Evolutionary conservation across 2,329 filamentous ascomycete species (phyloP).

Genomic region (Diaporthe vaccinii): DNA sequence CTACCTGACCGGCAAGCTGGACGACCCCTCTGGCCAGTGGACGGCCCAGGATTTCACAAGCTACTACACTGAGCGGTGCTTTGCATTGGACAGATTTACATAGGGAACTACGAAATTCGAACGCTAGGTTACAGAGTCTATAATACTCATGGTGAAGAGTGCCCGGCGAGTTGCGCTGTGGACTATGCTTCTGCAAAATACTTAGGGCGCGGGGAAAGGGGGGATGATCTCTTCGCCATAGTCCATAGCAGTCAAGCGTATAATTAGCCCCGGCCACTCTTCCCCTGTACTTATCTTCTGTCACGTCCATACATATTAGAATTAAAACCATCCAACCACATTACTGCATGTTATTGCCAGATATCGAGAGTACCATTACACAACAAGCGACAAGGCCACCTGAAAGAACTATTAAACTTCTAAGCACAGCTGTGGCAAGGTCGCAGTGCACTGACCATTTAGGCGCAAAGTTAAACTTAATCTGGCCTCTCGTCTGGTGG

Average conservation of each 20-base stretch:
- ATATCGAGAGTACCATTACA: neutral
- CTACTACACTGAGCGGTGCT: slow-evolving; percentile 43
- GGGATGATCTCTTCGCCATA: neutral
- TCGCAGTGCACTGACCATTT: neutral
- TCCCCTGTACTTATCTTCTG: neutral
- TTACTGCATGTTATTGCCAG: neutral
- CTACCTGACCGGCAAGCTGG: slow-evolving; percentile 38
- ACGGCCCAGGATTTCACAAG: slow-evolving; percentile 42
- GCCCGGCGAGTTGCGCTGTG: neutral
- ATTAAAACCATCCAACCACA: neutral
- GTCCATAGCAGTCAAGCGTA: neutral
- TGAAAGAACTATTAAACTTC: too few relatives aligned
- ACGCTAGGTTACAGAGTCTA: neutral
- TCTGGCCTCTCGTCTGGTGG: neutral
- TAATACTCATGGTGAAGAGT: neutral
- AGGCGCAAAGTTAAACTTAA: neutral
- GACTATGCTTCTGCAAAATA: neutral
- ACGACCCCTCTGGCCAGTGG: slow-evolving; percentile 43
- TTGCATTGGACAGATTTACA: slow-evolving; percentile 30
- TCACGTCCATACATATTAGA: neutral
- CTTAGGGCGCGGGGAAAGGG: neutral
- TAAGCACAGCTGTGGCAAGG: neutral
- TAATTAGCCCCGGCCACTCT: neutral
- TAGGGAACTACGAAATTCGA: too few relatives aligned
- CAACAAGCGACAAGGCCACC: neutral